These are phyloP conservation scores for Millerozyma miso DNA, from an alignment of 805 yeast species.

Conservation along the genomic window DNA sequence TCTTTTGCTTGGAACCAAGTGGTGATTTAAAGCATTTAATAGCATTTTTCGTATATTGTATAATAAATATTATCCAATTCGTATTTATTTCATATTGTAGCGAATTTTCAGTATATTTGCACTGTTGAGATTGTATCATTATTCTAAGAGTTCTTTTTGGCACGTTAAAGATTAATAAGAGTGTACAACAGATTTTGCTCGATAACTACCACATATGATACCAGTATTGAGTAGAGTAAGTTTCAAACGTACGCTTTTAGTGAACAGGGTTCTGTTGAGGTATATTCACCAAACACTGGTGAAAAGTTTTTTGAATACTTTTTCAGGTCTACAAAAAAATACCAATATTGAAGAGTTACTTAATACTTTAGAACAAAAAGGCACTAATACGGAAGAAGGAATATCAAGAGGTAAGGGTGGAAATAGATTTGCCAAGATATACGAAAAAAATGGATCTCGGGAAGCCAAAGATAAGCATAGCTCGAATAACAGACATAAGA, in stretches of 20 bases:
- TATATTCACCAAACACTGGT: neutral
- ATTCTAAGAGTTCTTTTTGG: too few relatives aligned
- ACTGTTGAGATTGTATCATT: too few relatives aligned
- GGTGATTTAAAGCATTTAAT: constrained; percentile 42
- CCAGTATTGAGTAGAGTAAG: neutral
- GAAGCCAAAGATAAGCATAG: neutral
- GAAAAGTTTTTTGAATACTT: neutral
- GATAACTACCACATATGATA: neutral
- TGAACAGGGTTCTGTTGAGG: neutral
- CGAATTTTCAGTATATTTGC: too few relatives aligned
- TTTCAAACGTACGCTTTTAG: neutral
- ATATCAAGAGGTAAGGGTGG: neutral
- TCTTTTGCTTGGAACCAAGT: constrained; percentile 50
- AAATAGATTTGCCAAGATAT: constrained; percentile 5
- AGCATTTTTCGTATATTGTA: too few relatives aligned
- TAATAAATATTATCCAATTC: too few relatives aligned
- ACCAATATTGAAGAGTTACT: neutral
- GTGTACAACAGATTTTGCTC: neutral
- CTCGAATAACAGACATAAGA: neutral
- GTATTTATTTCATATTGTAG: too few relatives aligned
- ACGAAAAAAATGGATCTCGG: neutral
- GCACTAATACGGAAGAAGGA: neutral
- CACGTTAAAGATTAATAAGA: too few relatives aligned
- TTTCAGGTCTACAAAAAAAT: neutral
- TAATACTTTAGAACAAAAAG: neutral